Base-by-base conservation (phyloP, 176 grass and related monocot genomes). In the Microstegium vimineum region DNA sequence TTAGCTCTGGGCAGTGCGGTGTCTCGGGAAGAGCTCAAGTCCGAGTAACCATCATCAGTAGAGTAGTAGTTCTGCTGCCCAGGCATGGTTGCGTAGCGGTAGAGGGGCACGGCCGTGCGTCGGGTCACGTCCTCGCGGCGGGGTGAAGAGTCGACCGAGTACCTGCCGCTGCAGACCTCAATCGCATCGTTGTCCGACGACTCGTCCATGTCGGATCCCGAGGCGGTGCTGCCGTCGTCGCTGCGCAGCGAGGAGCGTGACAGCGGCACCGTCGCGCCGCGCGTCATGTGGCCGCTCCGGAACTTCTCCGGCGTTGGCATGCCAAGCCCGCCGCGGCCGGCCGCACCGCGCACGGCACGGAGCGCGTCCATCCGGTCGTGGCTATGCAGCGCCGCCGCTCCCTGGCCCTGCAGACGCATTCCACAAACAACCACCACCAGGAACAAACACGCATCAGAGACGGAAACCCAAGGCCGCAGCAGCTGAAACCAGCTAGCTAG, bases 271-370 rank as follows among this genome's bases (percentile, higher is more conserved):
- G 90, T 76, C 28, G 82, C 75, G 45, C 60, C 79, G 54, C 70
- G 83, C 5, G 88, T 90, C 49, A 97, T 89, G 83, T 93, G 93
- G 5, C 96, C 91, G 37, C 89, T 99, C 81, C 96, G 69, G 32
- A 92, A 99, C 84, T 99, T 99, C 87, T 95, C 96, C 62, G 91
- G 96, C 41, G 87, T 87, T 18, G 96, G 96, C 74, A 99, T 91
- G 23, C 91, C 90, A 5, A 99, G 90, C 28, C 91, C 85, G 11
- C 34, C 72, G 9, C 57, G 47, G 9, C 77, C 80, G 2, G 66
- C 47, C 34, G 46, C 74, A 5, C 64, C 71, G 20, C 90, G 91
- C 77, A 66, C 73, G 64, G 81, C 70, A n/a, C 81, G 85, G 17
- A 93, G 71, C 8, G 89, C 85, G 78, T 95, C 90, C 46, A 90